Evolutionary conservation across 352 stramenopile species (phyloP), one percentile per base, ranked within the genome.

Genomic region (Phytophthora ohioensis): DNA sequence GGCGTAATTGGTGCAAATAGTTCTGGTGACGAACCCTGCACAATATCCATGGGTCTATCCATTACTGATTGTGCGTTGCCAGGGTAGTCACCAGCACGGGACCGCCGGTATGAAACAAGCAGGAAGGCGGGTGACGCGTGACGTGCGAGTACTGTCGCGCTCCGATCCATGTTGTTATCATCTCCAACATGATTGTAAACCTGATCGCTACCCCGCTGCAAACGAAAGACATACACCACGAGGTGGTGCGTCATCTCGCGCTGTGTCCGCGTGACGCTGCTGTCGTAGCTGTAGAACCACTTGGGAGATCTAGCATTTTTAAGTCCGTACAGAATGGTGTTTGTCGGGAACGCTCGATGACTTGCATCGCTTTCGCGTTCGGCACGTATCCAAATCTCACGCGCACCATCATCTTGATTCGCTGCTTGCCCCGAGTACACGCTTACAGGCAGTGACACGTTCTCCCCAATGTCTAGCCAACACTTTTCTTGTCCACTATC

Each of bases 241-340:
- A 86, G 52, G 8, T 77, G 64, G 32, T 86, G 78, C 9, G 67
- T 71, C 75, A 83, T 82, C 38, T 79, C 70, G 35, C 78, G 78
- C 57, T 86, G 73, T 34, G 57, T 74, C 21, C 77, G 70, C 2
- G 73, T 86, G 17, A 79, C 56, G 39, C 76, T 79, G 42, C 75
- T 83, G 56, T 86, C 75, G 56, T 83, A 86, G 57, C 64, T 72
- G 65, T 86, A 86, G 49, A 79, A 71, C 78, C 78, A 86, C 42
- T 75, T 79, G 17, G 76, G 75, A 47, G 76, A 85, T 27, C 58
- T 63, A 15, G 74, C 55, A 36, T 79, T 77, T 64, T 85, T 85
- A 12, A 85, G 56, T 17, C 76, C 69, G 34, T 72, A 85, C 15
- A 82, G 8, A 1, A 69, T 15, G 31, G 68, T 51, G 17, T 79